Conservation (phyloP, 2,329 filamentous ascomycete genomes). For the Fusarium kyushuense region DNA sequence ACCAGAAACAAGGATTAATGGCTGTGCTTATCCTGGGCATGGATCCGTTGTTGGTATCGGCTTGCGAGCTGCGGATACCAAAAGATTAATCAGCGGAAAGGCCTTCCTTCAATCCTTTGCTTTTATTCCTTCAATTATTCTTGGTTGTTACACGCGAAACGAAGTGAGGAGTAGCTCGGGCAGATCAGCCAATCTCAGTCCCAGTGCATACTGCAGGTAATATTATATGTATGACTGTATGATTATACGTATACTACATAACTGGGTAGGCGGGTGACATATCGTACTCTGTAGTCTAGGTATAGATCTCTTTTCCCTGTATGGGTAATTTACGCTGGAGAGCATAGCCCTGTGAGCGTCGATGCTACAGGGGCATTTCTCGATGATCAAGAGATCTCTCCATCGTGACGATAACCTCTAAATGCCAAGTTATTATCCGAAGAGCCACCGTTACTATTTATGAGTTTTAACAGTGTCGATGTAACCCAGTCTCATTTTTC, state of each 20-base stretch:
- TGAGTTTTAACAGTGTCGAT: slow-evolving; percentile 15
- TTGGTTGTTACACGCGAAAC: neutral
- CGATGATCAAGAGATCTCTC: slow-evolving; percentile 19
- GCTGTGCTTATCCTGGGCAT: slow-evolving; percentile 22
- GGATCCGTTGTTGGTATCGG: slow-evolving; percentile 27
- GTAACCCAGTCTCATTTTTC: slow-evolving; percentile 35
- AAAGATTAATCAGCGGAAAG: slow-evolving; percentile 28
- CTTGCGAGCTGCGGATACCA: slow-evolving; percentile 7
- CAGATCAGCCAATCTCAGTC: neutral
- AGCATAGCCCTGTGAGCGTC: slow-evolving; percentile 1
- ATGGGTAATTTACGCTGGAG: slow-evolving; percentile 12
- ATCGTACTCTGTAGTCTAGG: neutral
- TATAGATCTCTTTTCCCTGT: slow-evolving; percentile 3
- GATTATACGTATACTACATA: neutral
- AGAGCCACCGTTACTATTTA: slow-evolving; percentile 29
- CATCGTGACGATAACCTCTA: slow-evolving; percentile 15
- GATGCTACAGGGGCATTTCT: slow-evolving; percentile 15
- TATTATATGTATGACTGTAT: neutral
- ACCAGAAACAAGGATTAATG: slow-evolving; percentile 31
- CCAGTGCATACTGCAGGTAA: neutral
- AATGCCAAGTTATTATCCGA: slow-evolving; percentile 3
- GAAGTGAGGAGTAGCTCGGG: neutral
- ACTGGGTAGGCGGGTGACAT: neutral
- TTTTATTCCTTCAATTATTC: slow-evolving; percentile 8
- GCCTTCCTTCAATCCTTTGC: neutral